phyloP scores from a whole-genome alignment of 345 rosid species.

The Firmiana major region DNA sequence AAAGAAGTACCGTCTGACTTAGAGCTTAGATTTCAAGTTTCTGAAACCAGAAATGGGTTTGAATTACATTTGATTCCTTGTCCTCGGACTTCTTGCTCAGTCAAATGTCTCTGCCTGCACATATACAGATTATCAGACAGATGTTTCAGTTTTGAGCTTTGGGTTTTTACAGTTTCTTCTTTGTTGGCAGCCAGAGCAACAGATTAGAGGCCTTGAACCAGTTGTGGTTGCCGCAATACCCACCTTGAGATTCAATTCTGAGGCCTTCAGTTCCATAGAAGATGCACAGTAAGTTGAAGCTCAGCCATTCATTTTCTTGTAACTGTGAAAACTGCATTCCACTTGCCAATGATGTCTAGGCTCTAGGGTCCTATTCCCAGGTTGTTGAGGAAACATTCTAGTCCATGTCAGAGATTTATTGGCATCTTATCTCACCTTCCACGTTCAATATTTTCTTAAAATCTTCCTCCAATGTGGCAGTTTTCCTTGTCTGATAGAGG shows the following conservation, averaged over 20 bases:
- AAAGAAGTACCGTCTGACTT: neutral
- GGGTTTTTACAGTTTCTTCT: neutral
- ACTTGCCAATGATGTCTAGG: neutral
- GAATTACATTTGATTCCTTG: too few relatives aligned
- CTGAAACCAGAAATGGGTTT: too few relatives aligned
- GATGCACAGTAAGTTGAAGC: conserved; percentile 57
- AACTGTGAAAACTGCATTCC: neutral
- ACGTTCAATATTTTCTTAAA: too few relatives aligned
- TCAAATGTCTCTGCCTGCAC: too few relatives aligned
- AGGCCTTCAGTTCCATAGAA: conserved; percentile 43
- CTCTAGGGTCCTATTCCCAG: neutral
- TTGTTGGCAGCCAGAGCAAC: conserved; percentile 42
- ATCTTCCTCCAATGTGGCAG: neutral
- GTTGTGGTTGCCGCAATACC: conserved; percentile 65
- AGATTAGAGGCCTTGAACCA: conserved; percentile 48
- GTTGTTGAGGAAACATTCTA: too few relatives aligned
- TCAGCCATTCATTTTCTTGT: neutral
- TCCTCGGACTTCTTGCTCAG: too few relatives aligned
- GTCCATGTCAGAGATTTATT: neutral
- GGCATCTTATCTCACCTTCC: neutral
- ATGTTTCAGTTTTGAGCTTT: neutral
- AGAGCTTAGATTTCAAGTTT: too few relatives aligned
- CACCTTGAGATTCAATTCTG: conserved; percentile 45
- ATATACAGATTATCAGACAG: neutral
- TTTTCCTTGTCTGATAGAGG: neutral